Conservation (phyloP, 139 green algal genomes). For the Tetradesmus lagerheimii region DNA sequence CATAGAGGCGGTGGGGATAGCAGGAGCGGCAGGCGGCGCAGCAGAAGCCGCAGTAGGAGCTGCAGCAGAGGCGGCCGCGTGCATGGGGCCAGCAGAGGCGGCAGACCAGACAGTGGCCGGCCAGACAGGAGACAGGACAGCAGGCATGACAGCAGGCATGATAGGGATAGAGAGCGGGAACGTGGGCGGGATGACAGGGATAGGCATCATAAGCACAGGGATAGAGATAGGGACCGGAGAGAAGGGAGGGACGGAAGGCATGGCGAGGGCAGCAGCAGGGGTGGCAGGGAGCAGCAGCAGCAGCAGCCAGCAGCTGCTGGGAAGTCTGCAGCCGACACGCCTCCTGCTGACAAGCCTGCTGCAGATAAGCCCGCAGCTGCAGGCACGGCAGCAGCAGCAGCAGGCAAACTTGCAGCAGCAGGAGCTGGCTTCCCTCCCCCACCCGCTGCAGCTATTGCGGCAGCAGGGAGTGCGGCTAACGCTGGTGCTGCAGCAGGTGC, state of each 20-base stretch:
- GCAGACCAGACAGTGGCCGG: neutral
- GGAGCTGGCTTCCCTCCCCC: neutral
- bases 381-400: neutral
- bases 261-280: neutral
- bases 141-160: neutral
- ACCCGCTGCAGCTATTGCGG: neutral
- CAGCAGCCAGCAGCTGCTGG: neutral
- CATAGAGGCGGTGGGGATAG: neutral
- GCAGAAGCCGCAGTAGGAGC: neutral
- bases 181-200: constrained; percentile 1
- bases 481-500: neutral
- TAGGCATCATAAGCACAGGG: neutral
- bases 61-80: constrained; percentile 14
- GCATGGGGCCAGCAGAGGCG: neutral
- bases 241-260: neutral
- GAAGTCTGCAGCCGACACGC: neutral
- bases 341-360: neutral
- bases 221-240: neutral
- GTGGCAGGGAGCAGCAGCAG: neutral
- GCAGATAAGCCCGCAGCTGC: neutral
- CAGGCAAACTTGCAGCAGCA: neutral
- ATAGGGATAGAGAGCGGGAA: constrained; percentile 18
- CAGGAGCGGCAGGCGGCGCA: neutral
- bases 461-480: neutral
- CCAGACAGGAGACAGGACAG: neutral